Evolutionary conservation across 179 eudicot genomes (phyloP), one percentile per base, ranked within the genome.

Genomic region (Dionaea muscipula): DNA sequence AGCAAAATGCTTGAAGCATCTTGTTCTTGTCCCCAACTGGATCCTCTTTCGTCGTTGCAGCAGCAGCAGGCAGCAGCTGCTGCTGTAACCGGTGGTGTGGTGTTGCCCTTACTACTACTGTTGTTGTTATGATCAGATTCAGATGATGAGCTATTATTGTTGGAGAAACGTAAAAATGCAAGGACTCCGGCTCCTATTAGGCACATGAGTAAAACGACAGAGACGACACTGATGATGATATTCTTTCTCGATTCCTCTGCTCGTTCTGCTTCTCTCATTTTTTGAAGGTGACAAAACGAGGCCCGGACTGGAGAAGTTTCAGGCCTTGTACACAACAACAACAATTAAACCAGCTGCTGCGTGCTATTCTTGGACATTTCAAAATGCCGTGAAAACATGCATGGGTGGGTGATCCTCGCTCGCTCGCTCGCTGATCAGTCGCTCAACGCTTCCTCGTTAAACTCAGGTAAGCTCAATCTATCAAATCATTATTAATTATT

Each of bases 1-100:
- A 60, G 59, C 97, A 90, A n/a, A 86, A 48, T 49, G 75, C 49
- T 27, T 75, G 49, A 2, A 84, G 55, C 1, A 72, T 11, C 10
- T 31, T 31, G 66, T 61, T 11, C 10, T 31, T 31, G 66, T 61
- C 25, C 60, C 22, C 3, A 56, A n/a, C 17, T 47, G 51, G 47
- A 53, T 49, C 2, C 12, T 14, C 9, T 39, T 21, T 23, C 24
- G 28, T 1, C 26, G 27, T 31, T n/a, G n/a, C n/a, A n/a, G n/a
- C n/a, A n/a, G n/a, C n/a, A n/a, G n/a, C n/a, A n/a, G n/a, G n/a
- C n/a, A n/a, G n/a, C n/a, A n/a, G n/a, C n/a, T n/a, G n/a, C n/a
- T n/a, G n/a, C n/a, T n/a, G n/a, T n/a, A n/a, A n/a, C n/a, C n/a
- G n/a, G n/a, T n/a, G n/a, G n/a, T n/a, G n/a, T n/a, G n/a, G n/a